Base-by-base conservation (phyloP, 1,284 basidiomycete genomes). In the Pholiota adiposa region DNA sequence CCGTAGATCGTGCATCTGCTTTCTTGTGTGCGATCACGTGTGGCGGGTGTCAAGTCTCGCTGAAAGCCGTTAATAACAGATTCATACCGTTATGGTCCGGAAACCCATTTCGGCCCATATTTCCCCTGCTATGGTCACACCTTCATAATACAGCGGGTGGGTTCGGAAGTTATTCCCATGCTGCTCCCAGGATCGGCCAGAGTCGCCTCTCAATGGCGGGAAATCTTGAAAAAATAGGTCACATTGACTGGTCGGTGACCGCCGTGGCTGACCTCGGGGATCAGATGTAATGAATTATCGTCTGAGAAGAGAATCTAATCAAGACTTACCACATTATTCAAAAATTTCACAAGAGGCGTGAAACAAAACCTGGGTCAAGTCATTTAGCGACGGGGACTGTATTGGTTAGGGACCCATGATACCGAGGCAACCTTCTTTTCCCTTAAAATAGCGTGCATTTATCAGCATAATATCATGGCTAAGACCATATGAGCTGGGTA, bases 31-130 rank as follows among this genome's bases (percentile, higher is more conserved):
- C 6, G 40, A 54, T 63, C 64, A 65, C 63, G 61, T 63, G 64
- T 56, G 38, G 34, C 9, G 43, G 31, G 38, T 19, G 50, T 44
- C 33, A n/a, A 46, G 36, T 4, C 29, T 31, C 5, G 29, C 5
- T 5, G 5, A 31, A 31, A 11, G 11, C 11, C 29, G 29, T 31
- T 31, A 31, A 11, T 4, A 31, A 36, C n/a, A n/a, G n/a, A n/a
- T n/a, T n/a, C n/a, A n/a, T n/a, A 33, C 62, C 64, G 66, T 65
- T 51, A 62, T 67, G 57, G 60, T 63, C 66, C 66, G 66, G 55
- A 56, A 58, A 21, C 33, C 33, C 23, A 29, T 59, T 63, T 51
- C n/a, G 23, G 41, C 19, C 16, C 43, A 29, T 38, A 38, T n/a
- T 38, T 38, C 25, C 34, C 41, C 19, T 8, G 23, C 21, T 27